Base-by-base conservation (phyloP, 139 green algal species). In the Picochlorum sp. region DNA sequence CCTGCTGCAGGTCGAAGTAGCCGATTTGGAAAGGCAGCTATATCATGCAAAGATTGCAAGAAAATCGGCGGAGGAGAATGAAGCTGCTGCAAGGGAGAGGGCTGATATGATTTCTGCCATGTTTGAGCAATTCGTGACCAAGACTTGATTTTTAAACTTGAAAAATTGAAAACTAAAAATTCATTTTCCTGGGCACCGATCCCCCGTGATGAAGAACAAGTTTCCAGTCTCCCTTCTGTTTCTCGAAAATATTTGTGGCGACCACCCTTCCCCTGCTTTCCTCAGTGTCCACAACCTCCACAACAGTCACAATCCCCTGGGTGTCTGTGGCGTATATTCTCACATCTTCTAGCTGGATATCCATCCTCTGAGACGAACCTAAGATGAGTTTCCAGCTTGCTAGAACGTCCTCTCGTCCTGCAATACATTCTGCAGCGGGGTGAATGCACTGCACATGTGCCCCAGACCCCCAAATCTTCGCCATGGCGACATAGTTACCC, bases 241-340 rank as follows among this genome's bases (percentile, higher is more conserved):
- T 85, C 62, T 95, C 84, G 74, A 94, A 95, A 1, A 95, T 68
- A 63, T 95, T 95, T 49, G 88, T 95, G 16, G 88, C 88, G 4
- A 73, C 57, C 2, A 89, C 81, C 66, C 86, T 86, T 71, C 64
- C 83, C 5, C 26, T 59, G 18, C 58, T 75, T 47, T 88, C 82
- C 24, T 80, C 83, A 1, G 79, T 74, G 23, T 91, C 71, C 26
- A 95, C 73, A 18, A 88, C 59, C 65, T 95, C 87, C 1, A 89
- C 58, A 45, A 87, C 92, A 2, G 86, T 95, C 2, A 95, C 86
- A 58, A 84, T 77, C 5, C 62, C 87, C 15, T 50, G 57, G 18
- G 38, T 72, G 16, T 86, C 77, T 1, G 45, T 61, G 2, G 78
- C 74, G 30, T 64, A 77, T 7, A 93, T 69, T 1, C 83, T 76